Evolutionary conservation across 306 rosid species (phyloP).

Genomic region (Glycine latifolia): DNA sequence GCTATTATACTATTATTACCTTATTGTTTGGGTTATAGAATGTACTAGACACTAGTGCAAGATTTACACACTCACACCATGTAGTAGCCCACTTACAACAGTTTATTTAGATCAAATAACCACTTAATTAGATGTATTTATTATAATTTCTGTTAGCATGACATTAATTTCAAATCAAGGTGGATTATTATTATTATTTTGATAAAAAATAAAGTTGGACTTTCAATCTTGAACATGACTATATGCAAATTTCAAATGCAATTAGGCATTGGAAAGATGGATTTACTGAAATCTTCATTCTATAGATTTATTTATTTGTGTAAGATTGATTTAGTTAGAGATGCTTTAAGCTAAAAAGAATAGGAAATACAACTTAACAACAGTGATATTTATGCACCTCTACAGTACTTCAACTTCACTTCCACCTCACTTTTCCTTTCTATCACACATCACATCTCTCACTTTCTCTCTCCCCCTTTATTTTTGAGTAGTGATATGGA

Average conservation of each 20-base stretch:
- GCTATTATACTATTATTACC: not conserved
- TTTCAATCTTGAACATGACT: constrained; percentile 5
- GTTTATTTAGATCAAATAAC: not conserved
- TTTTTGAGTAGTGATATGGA: no score
- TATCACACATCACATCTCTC: not conserved
- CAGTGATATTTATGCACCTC: not conserved
- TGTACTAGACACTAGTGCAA: not conserved
- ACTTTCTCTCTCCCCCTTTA: not conserved
- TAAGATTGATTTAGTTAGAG: not conserved
- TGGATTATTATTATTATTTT: no score
- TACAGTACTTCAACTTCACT: not conserved
- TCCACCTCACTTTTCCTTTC: not conserved
- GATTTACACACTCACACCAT: not conserved
- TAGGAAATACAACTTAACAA: not conserved
- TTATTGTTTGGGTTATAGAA: not conserved
- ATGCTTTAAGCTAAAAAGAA: constrained; percentile 15
- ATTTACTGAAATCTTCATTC: constrained; percentile 12
- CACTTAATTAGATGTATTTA: not conserved
- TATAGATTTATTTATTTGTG: not conserved
- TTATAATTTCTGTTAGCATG: no score
- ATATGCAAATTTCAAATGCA: not conserved
- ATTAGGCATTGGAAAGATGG: not conserved
- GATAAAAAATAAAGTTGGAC: not conserved
- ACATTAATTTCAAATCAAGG: no score
- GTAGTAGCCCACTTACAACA: not conserved